Percentiles rank a stretch among this genome's conserved stretches.
These are phyloP conservation scores for Triglochin maritima DNA, from an alignment of 106 monocot genomes.

Conservation along the genomic window DNA sequence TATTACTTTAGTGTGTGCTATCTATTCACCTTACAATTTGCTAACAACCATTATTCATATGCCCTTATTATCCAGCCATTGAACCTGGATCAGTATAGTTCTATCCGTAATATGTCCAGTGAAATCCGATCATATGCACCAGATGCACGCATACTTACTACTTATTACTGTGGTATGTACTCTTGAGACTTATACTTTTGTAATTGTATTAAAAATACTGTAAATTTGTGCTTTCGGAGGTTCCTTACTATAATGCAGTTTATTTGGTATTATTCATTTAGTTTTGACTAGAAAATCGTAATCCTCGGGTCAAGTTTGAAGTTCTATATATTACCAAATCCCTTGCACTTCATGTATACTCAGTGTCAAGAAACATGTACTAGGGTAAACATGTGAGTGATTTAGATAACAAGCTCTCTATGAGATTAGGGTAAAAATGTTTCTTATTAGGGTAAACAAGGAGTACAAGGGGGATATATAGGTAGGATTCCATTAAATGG, in stretches of 20 bases:
- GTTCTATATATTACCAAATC: not conserved
- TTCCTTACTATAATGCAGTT: not conserved
- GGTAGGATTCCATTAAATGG: too few relatives aligned
- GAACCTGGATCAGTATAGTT: conserved; percentile 70
- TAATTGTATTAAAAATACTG: not conserved
- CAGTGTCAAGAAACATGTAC: too few relatives aligned
- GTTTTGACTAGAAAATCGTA: too few relatives aligned
- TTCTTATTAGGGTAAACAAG: too few relatives aligned
- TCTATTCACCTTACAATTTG: conserved; percentile 2
- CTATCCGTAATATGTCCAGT: conserved; percentile 71
- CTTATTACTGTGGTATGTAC: conserved; percentile 83
- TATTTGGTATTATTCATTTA: not conserved
- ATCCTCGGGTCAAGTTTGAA: not conserved
- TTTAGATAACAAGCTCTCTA: too few relatives aligned
- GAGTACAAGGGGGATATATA: too few relatives aligned
- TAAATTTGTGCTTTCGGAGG: not conserved
- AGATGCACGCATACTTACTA: conserved; percentile 86
- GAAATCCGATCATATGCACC: conserved; percentile 79
- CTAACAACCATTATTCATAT: conserved; percentile 14
- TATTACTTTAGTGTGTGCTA: not conserved
- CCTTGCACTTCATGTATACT: not conserved
- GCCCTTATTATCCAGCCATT: conserved; percentile 49
- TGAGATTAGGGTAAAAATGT: too few relatives aligned
- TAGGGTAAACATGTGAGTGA: too few relatives aligned
- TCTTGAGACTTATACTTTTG: not conserved